Conservation (phyloP, 73 alveolate genomes). For the Paramecium caudatum region DNA sequence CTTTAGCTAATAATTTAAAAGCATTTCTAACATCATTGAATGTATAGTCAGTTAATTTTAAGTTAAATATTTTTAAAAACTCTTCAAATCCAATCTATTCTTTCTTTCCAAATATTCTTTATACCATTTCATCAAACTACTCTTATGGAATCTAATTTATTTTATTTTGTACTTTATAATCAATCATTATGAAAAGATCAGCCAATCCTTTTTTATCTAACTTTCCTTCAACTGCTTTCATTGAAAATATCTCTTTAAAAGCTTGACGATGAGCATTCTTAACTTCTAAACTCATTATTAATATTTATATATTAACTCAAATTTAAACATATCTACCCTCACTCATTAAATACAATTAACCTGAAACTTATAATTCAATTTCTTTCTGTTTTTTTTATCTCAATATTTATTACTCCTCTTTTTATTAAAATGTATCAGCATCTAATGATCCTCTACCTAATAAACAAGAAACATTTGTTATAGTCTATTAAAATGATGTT, state of each 20-base stretch:
- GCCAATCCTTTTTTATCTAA: conserved; percentile 75
- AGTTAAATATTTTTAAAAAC: conserved; percentile 74
- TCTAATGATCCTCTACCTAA: conserved; percentile 47
- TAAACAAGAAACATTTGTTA: neutral
- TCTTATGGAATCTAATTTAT: conserved; percentile 63
- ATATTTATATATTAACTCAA: too few relatives aligned
- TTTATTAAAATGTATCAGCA: neutral
- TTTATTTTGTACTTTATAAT: conserved; percentile 47
- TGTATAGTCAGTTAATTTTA: conserved; percentile 75
- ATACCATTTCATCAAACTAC: conserved; percentile 76
- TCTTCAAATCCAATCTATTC: conserved; percentile 76
- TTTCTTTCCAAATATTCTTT: conserved; percentile 72
- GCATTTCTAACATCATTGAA: conserved; percentile 78
- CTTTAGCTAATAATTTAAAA: conserved; percentile 76
- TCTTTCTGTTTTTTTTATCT: neutral
- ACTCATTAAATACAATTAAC: conserved; percentile 18
- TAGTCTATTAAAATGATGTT: neutral
- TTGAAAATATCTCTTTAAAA: conserved; percentile 68
- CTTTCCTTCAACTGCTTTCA: conserved; percentile 73
- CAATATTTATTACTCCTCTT: neutral
- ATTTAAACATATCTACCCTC: conserved; percentile 55
- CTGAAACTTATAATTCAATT: conserved; percentile 11
- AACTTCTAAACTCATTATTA: conserved; percentile 77
- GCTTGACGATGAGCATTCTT: conserved; percentile 74
- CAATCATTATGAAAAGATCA: conserved; percentile 73